Evolutionary conservation across 169 alveolate species (phyloP).

Genomic region (Cryptosporidium sp.): DNA sequence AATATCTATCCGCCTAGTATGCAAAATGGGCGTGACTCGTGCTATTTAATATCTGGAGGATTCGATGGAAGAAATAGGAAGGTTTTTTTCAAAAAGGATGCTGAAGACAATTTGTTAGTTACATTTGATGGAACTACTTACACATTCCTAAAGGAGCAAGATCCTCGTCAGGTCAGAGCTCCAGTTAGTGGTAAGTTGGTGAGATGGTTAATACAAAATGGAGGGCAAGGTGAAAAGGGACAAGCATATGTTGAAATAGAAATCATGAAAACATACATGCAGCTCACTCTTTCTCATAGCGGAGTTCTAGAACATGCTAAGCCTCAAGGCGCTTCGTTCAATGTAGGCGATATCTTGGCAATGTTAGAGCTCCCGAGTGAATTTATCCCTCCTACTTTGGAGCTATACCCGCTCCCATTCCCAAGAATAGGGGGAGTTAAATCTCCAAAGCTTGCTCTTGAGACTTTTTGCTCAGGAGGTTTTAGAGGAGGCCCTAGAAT

Average conservation of each 20-base stretch:
- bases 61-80: constrained; percentile 77
- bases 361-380: constrained; percentile 41
- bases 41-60: constrained; percentile 79
- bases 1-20: constrained; percentile 66
- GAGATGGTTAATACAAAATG: constrained; percentile 80
- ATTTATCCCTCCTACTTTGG: constrained; percentile 47
- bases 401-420: constrained; percentile 52
- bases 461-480: constrained; percentile 70
- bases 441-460: constrained; percentile 53
- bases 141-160: constrained; percentile 77
- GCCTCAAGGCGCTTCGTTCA: constrained; percentile 83
- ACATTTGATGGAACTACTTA: constrained; percentile 79
- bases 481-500: constrained; percentile 57
- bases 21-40: constrained; percentile 65
- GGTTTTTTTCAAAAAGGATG: constrained; percentile 77
- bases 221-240: constrained; percentile 79
- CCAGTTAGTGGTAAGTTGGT: constrained; percentile 80
- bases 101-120: constrained; percentile 77
- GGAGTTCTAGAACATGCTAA: constrained; percentile 82
- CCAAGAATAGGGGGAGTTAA: constrained; percentile 24
- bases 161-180: constrained; percentile 78
- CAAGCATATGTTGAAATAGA: constrained; percentile 85
- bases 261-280: constrained; percentile 87
- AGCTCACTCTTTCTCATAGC: constrained; percentile 81
- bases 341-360: constrained; percentile 83